These are phyloP conservation scores for Arctostaphylos glauca DNA, from an alignment of 148 eudicot genomes.

Conservation along the genomic window DNA sequence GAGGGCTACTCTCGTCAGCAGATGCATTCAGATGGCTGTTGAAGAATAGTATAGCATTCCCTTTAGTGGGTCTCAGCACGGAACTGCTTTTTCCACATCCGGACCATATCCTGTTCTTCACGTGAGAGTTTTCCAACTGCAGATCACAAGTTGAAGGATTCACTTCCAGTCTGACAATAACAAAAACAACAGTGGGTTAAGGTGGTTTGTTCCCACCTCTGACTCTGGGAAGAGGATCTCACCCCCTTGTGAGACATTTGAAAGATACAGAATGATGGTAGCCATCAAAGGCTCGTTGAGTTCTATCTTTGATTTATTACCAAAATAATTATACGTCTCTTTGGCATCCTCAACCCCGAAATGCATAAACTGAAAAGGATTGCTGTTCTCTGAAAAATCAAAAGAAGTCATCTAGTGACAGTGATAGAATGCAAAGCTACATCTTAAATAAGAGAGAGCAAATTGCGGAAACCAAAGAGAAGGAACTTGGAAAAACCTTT, in stretches of 20 bases:
- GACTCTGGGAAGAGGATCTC: constrained; percentile 79
- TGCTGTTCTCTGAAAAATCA: constrained; percentile 51
- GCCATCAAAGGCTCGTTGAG: constrained; percentile 63
- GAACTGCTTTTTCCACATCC: constrained; percentile 35
- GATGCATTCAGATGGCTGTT: constrained; percentile 63
- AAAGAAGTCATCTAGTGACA: neutral
- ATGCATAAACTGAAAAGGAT: constrained; percentile 46
- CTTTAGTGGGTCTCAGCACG: constrained; percentile 58
- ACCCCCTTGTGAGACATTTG: constrained; percentile 68
- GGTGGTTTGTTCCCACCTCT: constrained; percentile 43
- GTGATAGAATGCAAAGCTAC: constrained; percentile 4
- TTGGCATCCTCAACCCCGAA: constrained; percentile 50
- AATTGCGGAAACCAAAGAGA: constrained; percentile 4
- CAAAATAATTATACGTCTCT: constrained; percentile 47
- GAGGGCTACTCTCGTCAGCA: constrained; percentile 63
- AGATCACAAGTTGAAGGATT: constrained; percentile 13
- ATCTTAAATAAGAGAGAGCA: neutral
- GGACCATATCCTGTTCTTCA: constrained; percentile 46
- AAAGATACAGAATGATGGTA: constrained; percentile 78
- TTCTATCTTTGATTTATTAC: constrained; percentile 35
- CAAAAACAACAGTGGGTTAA: neutral
- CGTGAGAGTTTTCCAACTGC: constrained; percentile 37
- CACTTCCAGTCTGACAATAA: neutral
- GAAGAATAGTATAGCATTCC: constrained; percentile 84
- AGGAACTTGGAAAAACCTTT: constrained; percentile 38